Conservation (phyloP, 257 asterid genomes). For the Penstemon barbatus region DNA sequence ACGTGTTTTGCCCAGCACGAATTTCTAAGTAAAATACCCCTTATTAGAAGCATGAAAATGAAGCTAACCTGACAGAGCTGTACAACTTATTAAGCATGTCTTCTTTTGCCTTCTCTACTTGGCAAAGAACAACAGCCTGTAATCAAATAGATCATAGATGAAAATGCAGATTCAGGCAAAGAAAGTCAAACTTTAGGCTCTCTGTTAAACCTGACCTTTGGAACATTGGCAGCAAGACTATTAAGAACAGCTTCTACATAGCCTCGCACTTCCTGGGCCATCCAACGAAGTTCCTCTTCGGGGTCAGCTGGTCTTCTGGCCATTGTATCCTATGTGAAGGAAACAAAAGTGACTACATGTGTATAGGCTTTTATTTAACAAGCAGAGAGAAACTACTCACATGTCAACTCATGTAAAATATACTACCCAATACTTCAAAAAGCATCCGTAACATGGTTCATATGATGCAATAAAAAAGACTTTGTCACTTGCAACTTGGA, state of each 20-base stretch:
- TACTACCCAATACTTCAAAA: neutral
- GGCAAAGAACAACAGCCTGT: conserved; percentile 88
- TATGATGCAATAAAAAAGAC: neutral
- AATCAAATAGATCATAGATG: conserved; percentile 23
- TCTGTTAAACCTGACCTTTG: conserved; percentile 46
- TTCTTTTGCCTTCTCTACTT: conserved; percentile 86
- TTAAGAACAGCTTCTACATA: conserved; percentile 87
- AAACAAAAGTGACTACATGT: conserved; percentile 9
- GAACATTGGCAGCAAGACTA: conserved; percentile 87
- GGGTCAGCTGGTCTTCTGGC: conserved; percentile 81
- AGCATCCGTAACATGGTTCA: neutral
- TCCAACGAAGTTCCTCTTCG: conserved; percentile 87
- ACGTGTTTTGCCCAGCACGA: neutral
- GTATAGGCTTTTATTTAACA: conserved; percentile 4
- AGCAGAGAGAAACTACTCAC: neutral
- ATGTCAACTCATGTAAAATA: conserved; percentile 14
- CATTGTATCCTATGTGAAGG: conserved; percentile 64
- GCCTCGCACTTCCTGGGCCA: conserved; percentile 92
- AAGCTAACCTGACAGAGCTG: conserved; percentile 69
- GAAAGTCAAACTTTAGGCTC: neutral
- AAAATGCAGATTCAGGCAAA: conserved; percentile 13
- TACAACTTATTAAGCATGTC: conserved; percentile 82
- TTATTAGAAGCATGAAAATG: neutral
- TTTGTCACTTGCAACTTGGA: neutral
- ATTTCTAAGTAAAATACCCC: neutral